Percentiles rank a stretch among this genome's conserved stretches.
These are phyloP conservation scores for Glarea lozoyensis DNA, from an alignment of 495 filamentous ascomycete genomes.

Conservation along the genomic window DNA sequence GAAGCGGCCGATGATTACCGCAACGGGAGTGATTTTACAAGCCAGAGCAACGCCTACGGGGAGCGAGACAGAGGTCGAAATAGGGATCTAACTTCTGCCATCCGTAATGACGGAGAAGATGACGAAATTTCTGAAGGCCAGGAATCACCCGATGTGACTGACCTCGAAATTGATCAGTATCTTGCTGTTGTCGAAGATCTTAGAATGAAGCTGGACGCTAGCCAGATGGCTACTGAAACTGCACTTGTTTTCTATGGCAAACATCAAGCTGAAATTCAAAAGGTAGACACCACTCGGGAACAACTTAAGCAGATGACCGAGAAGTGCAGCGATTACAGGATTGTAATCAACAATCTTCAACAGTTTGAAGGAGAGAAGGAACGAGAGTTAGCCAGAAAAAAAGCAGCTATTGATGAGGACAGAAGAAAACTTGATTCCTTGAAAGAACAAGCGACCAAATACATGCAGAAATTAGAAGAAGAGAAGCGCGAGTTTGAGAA, in stretches of 20 bases:
- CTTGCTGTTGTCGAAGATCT: slow-evolving; percentile 1
- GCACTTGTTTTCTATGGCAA: slow-evolving; percentile 1
- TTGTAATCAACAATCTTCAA: background rate
- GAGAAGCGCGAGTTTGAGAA: slow-evolving; percentile 4
- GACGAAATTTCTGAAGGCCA: background rate
- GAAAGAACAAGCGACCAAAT: slow-evolving; percentile 2
- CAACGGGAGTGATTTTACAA: slow-evolving; percentile 3
- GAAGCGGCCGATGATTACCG: slow-evolving; percentile 3
- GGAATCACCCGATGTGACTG: slow-evolving; percentile 2
- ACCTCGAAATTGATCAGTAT: slow-evolving; percentile 3
- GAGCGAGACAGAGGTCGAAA: slow-evolving; percentile 1
- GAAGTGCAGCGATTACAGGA: slow-evolving; percentile 6
- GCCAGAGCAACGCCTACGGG: slow-evolving; percentile 4
- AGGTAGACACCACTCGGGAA: slow-evolving; percentile 4
- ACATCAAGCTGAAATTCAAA: slow-evolving; percentile 4
- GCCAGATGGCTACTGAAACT: slow-evolving; percentile 1
- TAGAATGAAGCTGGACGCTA: background rate
- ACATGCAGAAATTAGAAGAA: slow-evolving; percentile 4
- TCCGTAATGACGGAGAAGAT: slow-evolving; percentile 2
- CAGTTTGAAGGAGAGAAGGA: slow-evolving; percentile 1
- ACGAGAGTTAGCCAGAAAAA: slow-evolving; percentile 4
- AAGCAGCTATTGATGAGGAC: slow-evolving; percentile 4
- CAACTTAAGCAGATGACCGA: slow-evolving; percentile 5
- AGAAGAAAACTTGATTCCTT: background rate
- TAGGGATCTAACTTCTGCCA: slow-evolving; percentile 1